Percentiles rank a stretch among this genome's conserved stretches.
Conservation (phyloP, 2,329 filamentous ascomycete species). For the Ophiostoma perfectum region DNA sequence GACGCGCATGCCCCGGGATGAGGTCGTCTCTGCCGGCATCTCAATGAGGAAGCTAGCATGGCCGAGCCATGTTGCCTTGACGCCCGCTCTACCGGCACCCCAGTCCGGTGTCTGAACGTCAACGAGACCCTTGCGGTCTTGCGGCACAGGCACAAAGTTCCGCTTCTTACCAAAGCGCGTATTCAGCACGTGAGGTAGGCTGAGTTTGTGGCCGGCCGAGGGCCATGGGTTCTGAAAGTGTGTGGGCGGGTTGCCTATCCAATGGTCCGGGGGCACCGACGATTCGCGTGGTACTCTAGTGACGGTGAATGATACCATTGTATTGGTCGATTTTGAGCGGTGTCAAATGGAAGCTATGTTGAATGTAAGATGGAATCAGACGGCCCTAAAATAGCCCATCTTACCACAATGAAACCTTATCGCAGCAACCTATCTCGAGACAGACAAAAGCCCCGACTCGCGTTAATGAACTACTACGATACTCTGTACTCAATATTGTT, state of each 20-base stretch:
- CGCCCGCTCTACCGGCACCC: background rate
- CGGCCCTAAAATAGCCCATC: too few relatives aligned
- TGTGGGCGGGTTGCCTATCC: background rate
- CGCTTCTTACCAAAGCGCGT: background rate
- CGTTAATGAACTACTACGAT: too few relatives aligned
- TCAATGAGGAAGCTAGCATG: background rate
- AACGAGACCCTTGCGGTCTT: background rate
- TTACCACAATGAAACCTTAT: too few relatives aligned
- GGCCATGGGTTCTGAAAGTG: constrained; percentile 2
- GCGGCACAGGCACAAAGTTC: background rate
- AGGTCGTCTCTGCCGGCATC: background rate
- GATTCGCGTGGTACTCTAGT: background rate
- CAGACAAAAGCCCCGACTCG: too few relatives aligned
- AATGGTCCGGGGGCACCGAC: background rate
- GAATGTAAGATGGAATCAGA: background rate
- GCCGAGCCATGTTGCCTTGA: background rate
- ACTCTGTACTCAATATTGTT: too few relatives aligned
- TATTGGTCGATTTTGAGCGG: background rate
- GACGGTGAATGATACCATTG: background rate
- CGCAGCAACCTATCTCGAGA: too few relatives aligned
- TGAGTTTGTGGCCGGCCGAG: background rate
- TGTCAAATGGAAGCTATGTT: background rate
- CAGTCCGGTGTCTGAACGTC: background rate
- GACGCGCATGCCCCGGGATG: background rate
- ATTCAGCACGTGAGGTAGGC: background rate